phyloP scores from a whole-genome alignment of 2,329 filamentous ascomycete genomes.

The Septoria linicola region DNA sequence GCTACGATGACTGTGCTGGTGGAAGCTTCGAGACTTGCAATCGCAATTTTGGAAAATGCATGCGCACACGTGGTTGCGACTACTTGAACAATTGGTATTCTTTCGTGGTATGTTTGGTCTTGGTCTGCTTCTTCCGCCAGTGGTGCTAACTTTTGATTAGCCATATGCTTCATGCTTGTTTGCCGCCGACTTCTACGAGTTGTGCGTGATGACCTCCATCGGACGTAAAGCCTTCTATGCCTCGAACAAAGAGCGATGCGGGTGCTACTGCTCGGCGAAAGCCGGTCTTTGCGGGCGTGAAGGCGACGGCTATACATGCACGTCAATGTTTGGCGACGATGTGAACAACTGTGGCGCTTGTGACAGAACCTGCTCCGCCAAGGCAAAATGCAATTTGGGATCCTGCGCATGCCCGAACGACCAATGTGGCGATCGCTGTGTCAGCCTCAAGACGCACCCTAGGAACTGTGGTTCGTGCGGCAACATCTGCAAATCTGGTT shows the following conservation, averaged over 20 bases:
- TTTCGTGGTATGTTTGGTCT: no score
- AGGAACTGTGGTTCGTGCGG: constrained; percentile 16
- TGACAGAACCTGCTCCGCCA: constrained; percentile 7
- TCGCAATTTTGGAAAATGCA: constrained; percentile 1
- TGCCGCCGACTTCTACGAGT: constrained; percentile 15
- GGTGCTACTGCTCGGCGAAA: constrained; percentile 10
- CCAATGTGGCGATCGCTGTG: constrained; percentile 9
- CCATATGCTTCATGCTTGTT: constrained; percentile 2
- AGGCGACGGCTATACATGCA: constrained; percentile 1
- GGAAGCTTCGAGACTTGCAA: constrained; percentile 15
- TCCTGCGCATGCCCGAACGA: constrained; percentile 14
- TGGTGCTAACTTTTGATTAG: no score
- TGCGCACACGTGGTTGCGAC: constrained; percentile 3
- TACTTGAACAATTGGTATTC: constrained; percentile 6
- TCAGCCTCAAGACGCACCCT: constrained; percentile 4
- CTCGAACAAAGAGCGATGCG: constrained; percentile 9
- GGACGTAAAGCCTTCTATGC: constrained; percentile 2
- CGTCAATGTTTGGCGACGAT: constrained; percentile 7
- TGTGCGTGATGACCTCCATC: neutral
- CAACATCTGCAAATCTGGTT: constrained; percentile 5
- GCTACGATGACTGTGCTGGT: constrained; percentile 15
- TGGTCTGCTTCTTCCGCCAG: no score
- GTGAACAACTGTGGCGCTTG: constrained; percentile 16
- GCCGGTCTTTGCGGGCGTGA: constrained; percentile 1
- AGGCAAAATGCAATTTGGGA: constrained; percentile 6